These are phyloP conservation scores for Kwoniella sp. DNA, from an alignment of 768 basidiomycete species.

Conservation along the genomic window DNA sequence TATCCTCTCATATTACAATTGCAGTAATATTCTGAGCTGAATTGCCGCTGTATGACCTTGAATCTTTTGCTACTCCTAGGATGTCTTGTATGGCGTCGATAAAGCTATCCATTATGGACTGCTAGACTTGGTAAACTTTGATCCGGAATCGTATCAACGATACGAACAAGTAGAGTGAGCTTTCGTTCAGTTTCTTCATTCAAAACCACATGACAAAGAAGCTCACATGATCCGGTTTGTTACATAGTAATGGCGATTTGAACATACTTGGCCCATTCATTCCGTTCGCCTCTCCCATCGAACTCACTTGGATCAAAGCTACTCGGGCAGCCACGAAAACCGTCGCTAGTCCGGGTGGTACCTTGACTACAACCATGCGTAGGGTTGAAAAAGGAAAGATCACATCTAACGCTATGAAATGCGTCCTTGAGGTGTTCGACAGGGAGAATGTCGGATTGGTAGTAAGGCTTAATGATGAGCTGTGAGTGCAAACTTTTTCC, in stretches of 20 bases:
- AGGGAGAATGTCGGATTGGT: conserved; percentile 84
- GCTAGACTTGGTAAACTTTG: conserved; percentile 64
- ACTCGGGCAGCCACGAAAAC: conserved; percentile 17
- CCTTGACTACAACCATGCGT: conserved; percentile 45
- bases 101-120: conserved; percentile 57
- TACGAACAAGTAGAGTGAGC: conserved; percentile 69
- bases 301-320: conserved; percentile 61
- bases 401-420: conserved; percentile 63
- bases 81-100: conserved; percentile 89
- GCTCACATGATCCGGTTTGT: conserved; percentile 45
- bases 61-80: conserved; percentile 61
- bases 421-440: conserved; percentile 91
- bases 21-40: background rate
- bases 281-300: conserved; percentile 90
- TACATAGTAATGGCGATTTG: conserved; percentile 44
- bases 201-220: conserved; percentile 79
- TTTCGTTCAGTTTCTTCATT: background rate
- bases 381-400: conserved; percentile 65
- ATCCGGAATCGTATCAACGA: conserved; percentile 67
- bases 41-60: background rate
- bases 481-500: conserved; percentile 66
- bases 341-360: conserved; percentile 56
- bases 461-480: conserved; percentile 86
- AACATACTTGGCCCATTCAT: conserved; percentile 58
- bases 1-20: background rate